A percentile compares a stretch with the other conserved stretches of the same genome.
These are phyloP conservation scores for Scheffersomyces segobiensis DNA, from an alignment of 1,139 yeast genomes.

Conservation along the genomic window DNA sequence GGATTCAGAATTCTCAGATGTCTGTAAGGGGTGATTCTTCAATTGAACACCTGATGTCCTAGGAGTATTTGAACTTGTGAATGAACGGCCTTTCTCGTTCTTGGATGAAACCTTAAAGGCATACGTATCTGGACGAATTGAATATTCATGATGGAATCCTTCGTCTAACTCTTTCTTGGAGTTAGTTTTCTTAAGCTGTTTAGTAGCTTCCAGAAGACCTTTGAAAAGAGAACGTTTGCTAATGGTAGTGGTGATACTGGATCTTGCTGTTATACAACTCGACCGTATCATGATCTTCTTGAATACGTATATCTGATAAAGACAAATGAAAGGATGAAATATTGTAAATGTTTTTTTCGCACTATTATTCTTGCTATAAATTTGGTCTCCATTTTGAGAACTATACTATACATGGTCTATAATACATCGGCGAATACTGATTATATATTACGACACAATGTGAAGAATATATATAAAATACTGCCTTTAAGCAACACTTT, in stretches of 20 bases:
- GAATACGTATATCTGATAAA: not conserved
- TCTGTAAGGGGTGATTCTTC: slow-evolving; percentile 33
- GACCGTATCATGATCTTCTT: not conserved
- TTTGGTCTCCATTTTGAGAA: not conserved
- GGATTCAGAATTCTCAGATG: slow-evolving; percentile 7
- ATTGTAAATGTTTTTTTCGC: not conserved
- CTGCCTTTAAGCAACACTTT: not conserved
- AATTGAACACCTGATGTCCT: slow-evolving; percentile 4
- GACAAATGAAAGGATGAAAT: not conserved
- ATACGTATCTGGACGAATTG: slow-evolving; percentile 49
- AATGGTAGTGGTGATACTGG: not conserved
- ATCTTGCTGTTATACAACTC: not conserved
- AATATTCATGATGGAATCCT: slow-evolving; percentile 44
- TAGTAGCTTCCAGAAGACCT: slow-evolving; percentile 20
- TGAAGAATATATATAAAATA: not conserved
- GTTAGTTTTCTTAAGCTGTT: slow-evolving; percentile 17
- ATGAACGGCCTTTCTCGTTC: slow-evolving; percentile 20
- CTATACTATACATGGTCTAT: not conserved
- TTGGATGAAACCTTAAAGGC: slow-evolving; percentile 43
- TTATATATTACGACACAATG: not conserved
- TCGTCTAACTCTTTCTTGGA: slow-evolving; percentile 26
- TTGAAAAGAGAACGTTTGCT: slow-evolving; percentile 20
- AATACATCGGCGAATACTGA: not conserved
- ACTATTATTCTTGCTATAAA: not conserved
- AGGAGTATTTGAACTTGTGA: slow-evolving; percentile 4